These are phyloP conservation scores for Aspergillus baeticus DNA, from an alignment of 495 filamentous ascomycete genomes.

Conservation along the genomic window DNA sequence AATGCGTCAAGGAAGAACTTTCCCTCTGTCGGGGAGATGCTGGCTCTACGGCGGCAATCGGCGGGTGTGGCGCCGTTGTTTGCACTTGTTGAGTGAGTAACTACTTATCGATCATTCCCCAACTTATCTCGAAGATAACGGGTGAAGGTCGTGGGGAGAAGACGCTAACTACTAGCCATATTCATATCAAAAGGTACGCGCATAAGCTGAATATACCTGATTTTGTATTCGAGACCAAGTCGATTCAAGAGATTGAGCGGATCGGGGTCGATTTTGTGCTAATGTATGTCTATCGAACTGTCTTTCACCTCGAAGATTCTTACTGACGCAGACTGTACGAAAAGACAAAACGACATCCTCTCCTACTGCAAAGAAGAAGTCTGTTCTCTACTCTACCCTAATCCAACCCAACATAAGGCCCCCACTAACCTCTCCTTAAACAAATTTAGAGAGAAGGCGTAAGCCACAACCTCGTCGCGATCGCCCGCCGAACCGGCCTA, in stretches of 20 bases:
- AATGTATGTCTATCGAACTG: constrained; percentile 19
- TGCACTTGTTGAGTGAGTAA: constrained; percentile 27
- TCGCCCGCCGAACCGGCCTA: constrained; percentile 26
- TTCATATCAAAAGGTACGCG: too few relatives aligned
- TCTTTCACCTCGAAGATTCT: background rate
- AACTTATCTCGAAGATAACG: background rate
- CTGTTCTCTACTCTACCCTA: background rate
- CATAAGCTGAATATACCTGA: constrained; percentile 29
- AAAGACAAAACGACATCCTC: constrained; percentile 33
- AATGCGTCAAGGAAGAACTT: constrained; percentile 8
- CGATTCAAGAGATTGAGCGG: constrained; percentile 29
- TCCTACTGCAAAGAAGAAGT: constrained; percentile 33
- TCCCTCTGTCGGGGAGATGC: constrained; percentile 24
- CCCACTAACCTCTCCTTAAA: background rate
- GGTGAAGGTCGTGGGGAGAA: background rate
- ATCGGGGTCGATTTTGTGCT: constrained; percentile 31
- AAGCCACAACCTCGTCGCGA: constrained; percentile 33
- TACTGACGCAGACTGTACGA: background rate
- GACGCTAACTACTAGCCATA: too few relatives aligned
- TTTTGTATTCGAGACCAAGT: constrained; percentile 24
- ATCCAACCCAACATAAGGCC: background rate
- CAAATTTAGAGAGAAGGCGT: constrained; percentile 25
- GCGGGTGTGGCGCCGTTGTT: constrained; percentile 30
- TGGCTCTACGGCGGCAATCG: constrained; percentile 24
- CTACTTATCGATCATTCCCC: background rate